Evolutionary conservation across 257 asterid genomes (phyloP).

Genomic region (Ballota nigra): DNA sequence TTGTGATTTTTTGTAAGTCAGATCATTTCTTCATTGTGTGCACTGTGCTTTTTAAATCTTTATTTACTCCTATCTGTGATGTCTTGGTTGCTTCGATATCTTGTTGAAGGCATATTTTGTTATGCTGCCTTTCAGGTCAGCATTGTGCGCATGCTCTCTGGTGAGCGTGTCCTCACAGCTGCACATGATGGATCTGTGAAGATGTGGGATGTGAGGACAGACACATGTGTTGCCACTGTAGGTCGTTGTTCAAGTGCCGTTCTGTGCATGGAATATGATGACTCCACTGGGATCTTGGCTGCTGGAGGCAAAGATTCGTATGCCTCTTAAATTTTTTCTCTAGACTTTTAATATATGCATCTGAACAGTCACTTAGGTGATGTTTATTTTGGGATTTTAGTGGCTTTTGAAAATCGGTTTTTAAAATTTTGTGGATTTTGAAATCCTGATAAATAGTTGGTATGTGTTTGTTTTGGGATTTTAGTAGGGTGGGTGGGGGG

Average conservation of each 20-base stretch:
- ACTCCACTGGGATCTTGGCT: conserved; percentile 84
- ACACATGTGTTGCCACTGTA: conserved; percentile 97
- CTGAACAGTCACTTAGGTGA: background rate
- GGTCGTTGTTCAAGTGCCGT: conserved; percentile 91
- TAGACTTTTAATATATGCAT: conserved; percentile 5
- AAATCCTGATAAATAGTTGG: background rate
- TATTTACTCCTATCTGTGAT: background rate
- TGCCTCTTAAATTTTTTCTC: conserved; percentile 26
- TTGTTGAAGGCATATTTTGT: background rate
- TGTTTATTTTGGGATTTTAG: background rate
- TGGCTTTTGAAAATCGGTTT: background rate
- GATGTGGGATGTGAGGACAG: conserved; percentile 99
- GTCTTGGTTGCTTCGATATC: background rate
- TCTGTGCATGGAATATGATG: conserved; percentile 95
- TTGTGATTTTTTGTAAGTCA: background rate
- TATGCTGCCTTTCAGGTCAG: conserved; percentile 61
- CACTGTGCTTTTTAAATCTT: background rate
- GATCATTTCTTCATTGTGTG: background rate
- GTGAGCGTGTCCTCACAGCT: conserved; percentile 98
- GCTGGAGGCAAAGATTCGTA: conserved; percentile 96
- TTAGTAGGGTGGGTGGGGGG: background rate
- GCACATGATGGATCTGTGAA: conserved; percentile 96
- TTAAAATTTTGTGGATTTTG: background rate
- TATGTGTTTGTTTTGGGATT: too few species aligned
- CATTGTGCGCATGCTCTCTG: conserved; percentile 86